Evolutionary conservation across 352 stramenopile species (phyloP), one percentile per base, ranked within the genome.

Genomic region (Globisporangium ultimum): DNA sequence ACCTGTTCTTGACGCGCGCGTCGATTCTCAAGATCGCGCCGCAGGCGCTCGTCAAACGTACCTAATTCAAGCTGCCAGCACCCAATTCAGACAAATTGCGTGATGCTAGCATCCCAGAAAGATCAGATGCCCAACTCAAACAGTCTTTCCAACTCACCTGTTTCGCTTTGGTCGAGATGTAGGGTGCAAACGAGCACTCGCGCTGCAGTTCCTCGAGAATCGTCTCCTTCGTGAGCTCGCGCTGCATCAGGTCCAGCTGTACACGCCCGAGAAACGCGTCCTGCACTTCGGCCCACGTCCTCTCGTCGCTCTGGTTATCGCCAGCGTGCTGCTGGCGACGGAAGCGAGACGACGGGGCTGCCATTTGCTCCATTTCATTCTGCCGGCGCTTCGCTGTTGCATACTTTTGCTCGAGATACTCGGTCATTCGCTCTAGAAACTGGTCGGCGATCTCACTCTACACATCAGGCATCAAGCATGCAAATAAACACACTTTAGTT

Each of bases 261-360:
- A 91, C 61, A 18, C 82, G 82, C 8, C 74, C 76, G 3, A 91
- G 63, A 46, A 91, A 89, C 48, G 83, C 78, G 32, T 85, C 74
- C 13, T 77, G 72, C 3, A 89, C 74, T 36, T 84, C 63, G 13
- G 66, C 54, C 82, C 80, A 88, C 14, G 66, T 74, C 48, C 34
- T 64, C 52, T 18, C 47, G 48, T 20, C 32, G 32, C 17, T 34
- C 14, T 41, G 36, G 22, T 57, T 18, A 10, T 43, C 41, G 43
- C n/a, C 28, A 36, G 28, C 2, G 24, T 41, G 11, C 3, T 34
- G 32, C 3, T 48, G 21, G n/a, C 45, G 49, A 6, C 36, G 15
- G 17, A 21, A 48, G 11, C 24, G 24, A 32, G 34, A n/a, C 50
- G 50, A 36, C 21, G 50, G 45, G n/a, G 24, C n/a, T 42, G 17